Percentiles rank a stretch among this genome's conserved stretches.
Conservation (phyloP, 768 basidiomycete genomes). For the Hericium rajendrae region DNA sequence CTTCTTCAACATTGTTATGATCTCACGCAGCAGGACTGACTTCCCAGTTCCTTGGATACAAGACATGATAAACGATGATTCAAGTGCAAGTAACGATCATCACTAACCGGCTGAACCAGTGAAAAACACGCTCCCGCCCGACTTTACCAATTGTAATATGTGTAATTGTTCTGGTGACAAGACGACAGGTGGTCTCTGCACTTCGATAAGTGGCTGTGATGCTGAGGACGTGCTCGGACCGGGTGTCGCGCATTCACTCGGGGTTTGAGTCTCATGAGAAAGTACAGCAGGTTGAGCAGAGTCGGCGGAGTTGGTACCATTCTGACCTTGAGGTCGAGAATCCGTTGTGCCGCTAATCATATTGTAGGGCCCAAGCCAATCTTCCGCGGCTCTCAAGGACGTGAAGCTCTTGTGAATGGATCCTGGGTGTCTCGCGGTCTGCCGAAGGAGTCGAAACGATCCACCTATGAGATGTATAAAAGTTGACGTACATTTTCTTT, state of each 20-base stretch:
- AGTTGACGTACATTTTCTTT: background rate
- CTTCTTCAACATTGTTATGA: slow-evolving; percentile 39
- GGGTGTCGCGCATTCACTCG: too few species aligned
- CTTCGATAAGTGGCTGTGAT: too few species aligned
- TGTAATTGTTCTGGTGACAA: slow-evolving; percentile 45
- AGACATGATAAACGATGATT: too few species aligned
- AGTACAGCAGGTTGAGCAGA: too few species aligned
- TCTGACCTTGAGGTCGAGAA: too few species aligned
- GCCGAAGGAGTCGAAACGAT: background rate
- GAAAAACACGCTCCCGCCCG: slow-evolving; percentile 67
- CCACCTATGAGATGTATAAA: background rate
- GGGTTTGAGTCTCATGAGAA: too few species aligned
- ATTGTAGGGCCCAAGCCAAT: background rate
- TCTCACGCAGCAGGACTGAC: slow-evolving; percentile 69
- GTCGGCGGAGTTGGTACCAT: too few species aligned
- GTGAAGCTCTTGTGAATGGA: slow-evolving; percentile 1
- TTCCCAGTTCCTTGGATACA: slow-evolving; percentile 59
- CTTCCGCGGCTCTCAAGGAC: background rate
- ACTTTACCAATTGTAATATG: slow-evolving; percentile 44
- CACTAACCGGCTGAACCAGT: slow-evolving; percentile 72
- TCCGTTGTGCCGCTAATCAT: too few species aligned
- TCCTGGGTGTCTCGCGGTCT: background rate
- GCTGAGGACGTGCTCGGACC: too few species aligned
- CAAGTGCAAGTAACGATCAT: background rate
- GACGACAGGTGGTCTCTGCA: slow-evolving; percentile 9